Conservation (phyloP, 2,329 filamentous ascomycete genomes). For the Thermoascus crustaceus region DNA sequence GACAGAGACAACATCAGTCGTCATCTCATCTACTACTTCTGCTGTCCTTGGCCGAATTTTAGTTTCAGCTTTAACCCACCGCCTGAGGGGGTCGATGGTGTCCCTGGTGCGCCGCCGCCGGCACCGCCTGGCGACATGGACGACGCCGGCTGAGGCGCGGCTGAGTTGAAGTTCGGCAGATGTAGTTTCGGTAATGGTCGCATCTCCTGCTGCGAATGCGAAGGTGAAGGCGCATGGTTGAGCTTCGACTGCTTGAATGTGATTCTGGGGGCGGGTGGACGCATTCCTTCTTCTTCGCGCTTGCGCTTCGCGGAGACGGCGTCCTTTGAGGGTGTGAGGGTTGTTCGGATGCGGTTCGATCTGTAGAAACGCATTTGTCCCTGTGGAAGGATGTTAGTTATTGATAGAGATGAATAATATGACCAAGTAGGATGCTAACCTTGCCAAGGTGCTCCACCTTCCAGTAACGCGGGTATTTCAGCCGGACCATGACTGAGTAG, state of each 20-base stretch:
- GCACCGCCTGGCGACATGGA: slow-evolving; percentile 16
- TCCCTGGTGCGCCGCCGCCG: slow-evolving; percentile 11
- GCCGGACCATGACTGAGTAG: slow-evolving; percentile 41
- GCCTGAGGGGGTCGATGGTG: slow-evolving; percentile 25
- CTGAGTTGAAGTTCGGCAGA: slow-evolving; percentile 24
- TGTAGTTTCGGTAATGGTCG: slow-evolving; percentile 23
- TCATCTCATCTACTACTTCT: too few relatives aligned
- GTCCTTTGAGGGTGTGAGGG: slow-evolving; percentile 23
- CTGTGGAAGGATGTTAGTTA: slow-evolving; percentile 14
- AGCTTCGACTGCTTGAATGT: slow-evolving; percentile 37
- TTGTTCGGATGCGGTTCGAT: slow-evolving; percentile 32
- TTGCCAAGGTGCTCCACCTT: slow-evolving; percentile 45
- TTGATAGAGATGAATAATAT: background rate
- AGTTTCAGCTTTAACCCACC: slow-evolving; percentile 37
- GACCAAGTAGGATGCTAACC: slow-evolving; percentile 22
- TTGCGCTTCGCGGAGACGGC: slow-evolving; percentile 28
- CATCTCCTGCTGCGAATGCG: slow-evolving; percentile 11
- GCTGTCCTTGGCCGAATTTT: slow-evolving; percentile 26
- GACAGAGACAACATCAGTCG: too few relatives aligned
- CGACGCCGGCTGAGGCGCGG: slow-evolving; percentile 21
- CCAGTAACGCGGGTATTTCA: slow-evolving; percentile 53
- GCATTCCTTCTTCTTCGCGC: slow-evolving; percentile 29
- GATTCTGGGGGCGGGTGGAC: slow-evolving; percentile 29
- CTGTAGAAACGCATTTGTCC: slow-evolving; percentile 37
- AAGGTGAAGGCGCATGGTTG: slow-evolving; percentile 18